Percentiles rank a stretch among this genome's conserved stretches.
phyloP scores from a whole-genome alignment of 768 basidiomycete genomes.

The Russula foetens region DNA sequence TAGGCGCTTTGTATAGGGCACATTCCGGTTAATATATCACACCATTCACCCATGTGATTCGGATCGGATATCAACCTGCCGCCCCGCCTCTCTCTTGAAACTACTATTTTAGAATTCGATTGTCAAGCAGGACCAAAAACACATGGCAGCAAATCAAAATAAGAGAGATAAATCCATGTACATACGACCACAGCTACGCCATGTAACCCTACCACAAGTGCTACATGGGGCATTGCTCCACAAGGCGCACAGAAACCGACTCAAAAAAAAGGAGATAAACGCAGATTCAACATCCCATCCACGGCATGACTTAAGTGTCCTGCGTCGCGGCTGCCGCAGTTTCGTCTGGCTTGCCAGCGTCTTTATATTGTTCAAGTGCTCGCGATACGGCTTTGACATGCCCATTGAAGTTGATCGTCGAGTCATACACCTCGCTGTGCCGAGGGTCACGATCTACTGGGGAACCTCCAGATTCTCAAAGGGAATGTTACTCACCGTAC shows the following conservation, averaged over 20 bases:
- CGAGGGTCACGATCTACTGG: background rate
- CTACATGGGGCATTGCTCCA: no score
- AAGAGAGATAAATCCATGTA: no score
- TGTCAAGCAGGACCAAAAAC: no score
- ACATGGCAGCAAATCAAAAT: no score
- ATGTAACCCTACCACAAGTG: no score
- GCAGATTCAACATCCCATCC: background rate
- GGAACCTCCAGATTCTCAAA: background rate
- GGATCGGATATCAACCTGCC: background rate
- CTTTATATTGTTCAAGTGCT: slow-evolving; percentile 43
- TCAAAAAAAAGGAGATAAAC: no score
- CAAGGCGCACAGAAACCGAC: no score
- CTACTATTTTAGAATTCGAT: no score
- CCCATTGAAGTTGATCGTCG: slow-evolving; percentile 44
- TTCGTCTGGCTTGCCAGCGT: slow-evolving; percentile 21
- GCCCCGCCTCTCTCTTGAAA: no score
- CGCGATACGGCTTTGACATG: slow-evolving; percentile 60
- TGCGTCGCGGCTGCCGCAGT: background rate
- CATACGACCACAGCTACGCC: no score
- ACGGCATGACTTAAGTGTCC: background rate
- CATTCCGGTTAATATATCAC: no score
- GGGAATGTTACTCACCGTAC: slow-evolving; percentile 40
- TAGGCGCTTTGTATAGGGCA: no score
- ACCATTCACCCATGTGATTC: background rate
- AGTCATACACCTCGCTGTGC: slow-evolving; percentile 48